Evolutionary conservation across 1,139 yeast species (phyloP).

Genomic region (Candida buenavistaensis): DNA sequence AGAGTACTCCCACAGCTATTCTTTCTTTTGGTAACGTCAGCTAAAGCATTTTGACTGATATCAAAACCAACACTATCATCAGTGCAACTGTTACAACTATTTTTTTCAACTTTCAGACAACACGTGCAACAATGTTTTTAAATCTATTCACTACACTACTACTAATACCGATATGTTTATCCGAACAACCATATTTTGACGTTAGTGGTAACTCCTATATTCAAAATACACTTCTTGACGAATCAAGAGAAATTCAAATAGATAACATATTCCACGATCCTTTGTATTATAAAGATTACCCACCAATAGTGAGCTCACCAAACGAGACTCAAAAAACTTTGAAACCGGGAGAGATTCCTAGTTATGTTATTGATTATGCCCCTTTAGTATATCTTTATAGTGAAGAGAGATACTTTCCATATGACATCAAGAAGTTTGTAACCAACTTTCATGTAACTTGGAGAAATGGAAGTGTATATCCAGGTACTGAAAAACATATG

Average conservation of each 20-base stretch:
- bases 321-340: slow-evolving; percentile 32
- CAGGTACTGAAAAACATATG: slow-evolving; percentile 36
- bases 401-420: slow-evolving; percentile 86
- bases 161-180: slow-evolving; percentile 2
- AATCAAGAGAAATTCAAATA: slow-evolving; percentile 13
- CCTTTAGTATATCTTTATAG: slow-evolving; percentile 87
- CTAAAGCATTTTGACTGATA: no score
- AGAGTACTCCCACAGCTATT: no score
- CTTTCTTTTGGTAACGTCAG: no score
- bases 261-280: slow-evolving; percentile 20
- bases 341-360: slow-evolving; percentile 64
- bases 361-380: slow-evolving; percentile 68
- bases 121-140: slow-evolving; percentile 4
- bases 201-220: slow-evolving; percentile 12
- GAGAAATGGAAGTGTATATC: slow-evolving; percentile 47
- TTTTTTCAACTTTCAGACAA: no score
- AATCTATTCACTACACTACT: slow-evolving; percentile 2
- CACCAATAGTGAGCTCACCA: slow-evolving; percentile 39
- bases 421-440: slow-evolving; percentile 72
- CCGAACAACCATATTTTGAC: slow-evolving; percentile 9
- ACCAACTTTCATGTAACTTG: slow-evolving; percentile 55
- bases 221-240: slow-evolving; percentile 12
- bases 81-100: no score
- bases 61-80: no score
- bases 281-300: slow-evolving; percentile 29